Percentiles rank a stretch among this genome's conserved stretches.
Evolutionary conservation across 129 eudicot species (phyloP).

Genomic region (Flaveria ramosissima): DNA sequence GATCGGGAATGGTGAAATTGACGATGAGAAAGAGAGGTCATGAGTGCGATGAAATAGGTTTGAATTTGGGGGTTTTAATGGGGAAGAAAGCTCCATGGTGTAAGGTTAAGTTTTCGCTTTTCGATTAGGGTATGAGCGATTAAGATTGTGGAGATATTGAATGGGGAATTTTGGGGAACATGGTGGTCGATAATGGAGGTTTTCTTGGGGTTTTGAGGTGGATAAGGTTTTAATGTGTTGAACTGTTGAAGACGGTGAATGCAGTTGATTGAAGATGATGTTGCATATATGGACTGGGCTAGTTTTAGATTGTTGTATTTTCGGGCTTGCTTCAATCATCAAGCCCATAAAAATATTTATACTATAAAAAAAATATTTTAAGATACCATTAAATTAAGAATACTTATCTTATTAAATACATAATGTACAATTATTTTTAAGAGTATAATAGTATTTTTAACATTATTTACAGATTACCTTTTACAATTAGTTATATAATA

Average conservation of each 20-base stretch:
- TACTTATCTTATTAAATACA: no score
- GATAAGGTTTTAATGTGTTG: slow-evolving; percentile 43
- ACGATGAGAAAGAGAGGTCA: slow-evolving; percentile 71
- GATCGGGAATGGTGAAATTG: slow-evolving; percentile 60
- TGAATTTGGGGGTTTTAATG: slow-evolving; percentile 39
- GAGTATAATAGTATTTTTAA: no score
- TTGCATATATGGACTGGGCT: slow-evolving; percentile 13
- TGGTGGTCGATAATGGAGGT: slow-evolving; percentile 43
- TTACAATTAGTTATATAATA: no score
- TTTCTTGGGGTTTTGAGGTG: slow-evolving; percentile 50
- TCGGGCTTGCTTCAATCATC: neutral
- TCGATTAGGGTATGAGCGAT: slow-evolving; percentile 15
- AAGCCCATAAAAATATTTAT: no score
- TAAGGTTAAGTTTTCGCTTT: neutral
- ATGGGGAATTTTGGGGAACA: slow-evolving; percentile 14
- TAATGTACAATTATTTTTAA: no score
- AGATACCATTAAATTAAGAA: no score
- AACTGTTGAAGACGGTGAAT: neutral
- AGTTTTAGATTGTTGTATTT: neutral
- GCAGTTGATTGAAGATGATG: neutral
- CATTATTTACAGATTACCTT: no score
- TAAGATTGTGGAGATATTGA: slow-evolving; percentile 25
- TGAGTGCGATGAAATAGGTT: slow-evolving; percentile 53
- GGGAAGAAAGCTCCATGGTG: slow-evolving; percentile 45
- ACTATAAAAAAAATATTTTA: no score